These are phyloP conservation scores for Fagopyrum tataricum DNA, from an alignment of 148 eudicot species.

Conservation along the genomic window DNA sequence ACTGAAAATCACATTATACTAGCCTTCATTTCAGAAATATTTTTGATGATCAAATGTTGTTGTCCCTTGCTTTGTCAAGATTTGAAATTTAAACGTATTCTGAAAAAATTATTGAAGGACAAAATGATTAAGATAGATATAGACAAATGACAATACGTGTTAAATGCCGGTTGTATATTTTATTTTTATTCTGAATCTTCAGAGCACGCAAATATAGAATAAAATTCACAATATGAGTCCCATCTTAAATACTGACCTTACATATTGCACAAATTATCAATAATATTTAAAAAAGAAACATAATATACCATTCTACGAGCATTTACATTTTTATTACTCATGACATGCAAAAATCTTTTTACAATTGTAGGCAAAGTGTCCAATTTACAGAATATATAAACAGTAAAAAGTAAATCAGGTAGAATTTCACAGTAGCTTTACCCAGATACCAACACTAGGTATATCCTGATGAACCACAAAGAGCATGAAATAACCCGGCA, in stretches of 20 bases:
- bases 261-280: not conserved
- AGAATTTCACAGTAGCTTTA: conserved; percentile 27
- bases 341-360: not conserved
- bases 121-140: not conserved
- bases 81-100: not conserved
- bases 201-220: not conserved
- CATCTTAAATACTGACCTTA: not conserved
- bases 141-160: not conserved
- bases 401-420: not conserved
- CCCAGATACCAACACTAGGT: conserved; percentile 58
- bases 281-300: too few species aligned
- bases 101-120: not conserved
- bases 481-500: conserved; percentile 26
- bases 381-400: not conserved
- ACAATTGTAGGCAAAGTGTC: not conserved
- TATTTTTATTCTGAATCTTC: not conserved
- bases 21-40: not conserved
- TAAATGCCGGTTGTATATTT: not conserved
- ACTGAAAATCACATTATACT: not conserved
- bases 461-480: conserved; percentile 27
- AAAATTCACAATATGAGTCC: not conserved
- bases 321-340: not conserved
- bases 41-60: not conserved
- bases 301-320: not conserved
- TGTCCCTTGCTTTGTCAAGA: not conserved